These are phyloP conservation scores for Monosporascus sp. DNA, from an alignment of 2,329 filamentous ascomycete genomes.

Conservation along the genomic window DNA sequence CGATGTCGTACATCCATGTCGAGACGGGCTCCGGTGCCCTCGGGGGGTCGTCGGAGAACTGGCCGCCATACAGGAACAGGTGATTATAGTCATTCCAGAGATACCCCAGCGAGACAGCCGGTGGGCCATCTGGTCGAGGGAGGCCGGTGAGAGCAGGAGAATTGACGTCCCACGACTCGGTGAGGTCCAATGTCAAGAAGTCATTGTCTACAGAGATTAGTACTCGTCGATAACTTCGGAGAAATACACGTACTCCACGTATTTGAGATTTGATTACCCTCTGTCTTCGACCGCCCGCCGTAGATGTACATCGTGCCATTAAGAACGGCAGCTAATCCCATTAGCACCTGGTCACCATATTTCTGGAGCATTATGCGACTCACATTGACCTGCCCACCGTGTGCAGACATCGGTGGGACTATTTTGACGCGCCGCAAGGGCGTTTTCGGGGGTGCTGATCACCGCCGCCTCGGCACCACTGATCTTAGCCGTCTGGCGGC, in stretches of 20 bases:
- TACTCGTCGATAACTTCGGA: too few relatives aligned
- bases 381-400: slow-evolving; percentile 61
- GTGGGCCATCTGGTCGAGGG: slow-evolving; percentile 61
- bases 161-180: slow-evolving; percentile 63
- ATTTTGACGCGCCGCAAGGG: slow-evolving; percentile 35
- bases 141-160: slow-evolving; percentile 59
- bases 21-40: slow-evolving; percentile 53
- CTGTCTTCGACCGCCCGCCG: slow-evolving; percentile 60
- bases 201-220: slow-evolving; percentile 52
- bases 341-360: slow-evolving; percentile 1
- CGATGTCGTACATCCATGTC: slow-evolving; percentile 66
- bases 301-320: slow-evolving; percentile 76
- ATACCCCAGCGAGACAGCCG: slow-evolving; percentile 66
- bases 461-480: slow-evolving; percentile 44
- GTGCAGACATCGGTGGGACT: slow-evolving; percentile 55
- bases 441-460: slow-evolving; percentile 24
- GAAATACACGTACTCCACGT: slow-evolving; percentile 58
- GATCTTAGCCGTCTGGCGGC: slow-evolving; percentile 32
- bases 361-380: slow-evolving; percentile 11
- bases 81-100: slow-evolving; percentile 69
- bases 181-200: slow-evolving; percentile 67
- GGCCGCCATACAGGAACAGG: slow-evolving; percentile 69
- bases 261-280: slow-evolving; percentile 51
- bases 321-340: slow-evolving; percentile 51
- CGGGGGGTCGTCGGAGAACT: slow-evolving; percentile 61